Evolutionary conservation across 305 asterid genomes (phyloP), one percentile per base, ranked within the genome.

Genomic region (Vinca major): DNA sequence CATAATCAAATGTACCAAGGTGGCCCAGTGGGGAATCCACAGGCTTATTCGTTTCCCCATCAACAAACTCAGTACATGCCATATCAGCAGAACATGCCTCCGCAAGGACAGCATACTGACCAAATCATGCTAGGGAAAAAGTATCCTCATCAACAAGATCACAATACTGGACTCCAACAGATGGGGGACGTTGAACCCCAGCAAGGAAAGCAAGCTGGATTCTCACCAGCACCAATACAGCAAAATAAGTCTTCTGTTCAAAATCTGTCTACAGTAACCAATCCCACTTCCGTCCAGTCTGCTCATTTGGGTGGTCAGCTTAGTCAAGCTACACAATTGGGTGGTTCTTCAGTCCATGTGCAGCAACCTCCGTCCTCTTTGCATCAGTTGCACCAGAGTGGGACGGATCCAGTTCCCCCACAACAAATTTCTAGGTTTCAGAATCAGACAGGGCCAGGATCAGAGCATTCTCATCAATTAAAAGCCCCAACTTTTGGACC

Each of bases 111-210:
- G 67, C 95, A 82, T 51, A 43, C 76, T 65, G 89, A 77, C 50
- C 91, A 84, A 64, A 71, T 78, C 53, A 66, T 69, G 70, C 91
- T 72, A 53, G 86, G 87, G 57, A 92, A 85, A 61, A 95, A 86
- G 65, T 73, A 83, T 69, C 75, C 88, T 65, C 88, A 75, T 72
- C 83, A 79, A 68, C 95, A 81, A 73, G 99, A 90, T 72, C 86
- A 78, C 63, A 85, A 76, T 63, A 41, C 75, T 66, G 95, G 85
- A 64, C 86, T 66, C 75, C 79, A 73, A 51, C 91, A 75, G n/a
- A 80, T 86, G 71, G 94, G 84, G 39, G 87, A 84, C 70, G 60
- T 70, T 70, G 90, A 86, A 45, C 72, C 79, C 67, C 82, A 79
- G 68, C 92, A 78, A 54, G 94, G 86, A 53, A 86, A 85, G 65